Base-by-base conservation (phyloP, 2,329 filamentous ascomycete genomes). In the Aspergillus intermedius region DNA sequence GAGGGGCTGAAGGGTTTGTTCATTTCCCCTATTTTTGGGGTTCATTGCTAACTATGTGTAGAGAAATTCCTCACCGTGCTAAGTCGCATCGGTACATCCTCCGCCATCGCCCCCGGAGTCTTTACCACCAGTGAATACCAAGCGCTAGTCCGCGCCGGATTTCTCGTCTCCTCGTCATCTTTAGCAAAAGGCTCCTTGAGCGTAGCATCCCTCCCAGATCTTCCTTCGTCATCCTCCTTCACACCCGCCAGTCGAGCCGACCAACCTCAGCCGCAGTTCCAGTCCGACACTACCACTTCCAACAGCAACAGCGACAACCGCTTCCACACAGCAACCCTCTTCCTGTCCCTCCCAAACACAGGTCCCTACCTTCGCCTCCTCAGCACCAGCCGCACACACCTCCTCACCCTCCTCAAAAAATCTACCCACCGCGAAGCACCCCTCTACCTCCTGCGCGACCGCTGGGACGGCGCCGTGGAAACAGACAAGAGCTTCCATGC, bases 401-500 rank as follows among this genome's bases (percentile, higher is more conserved):
- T 84, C 2, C 58, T 83, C 3, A 56, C 66, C 12, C 67, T 83
- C 2, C 63, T 84, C 1, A 68, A 65, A 19, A 78, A 78, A 56
- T 75, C 74, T 12, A 73, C 69, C 44, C 76, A 74, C 54, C 71
- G 72, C 37, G 80, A 83, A 60, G 74, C 74, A 1, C 80, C 81
- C 0, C 55, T 79, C 25, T 69, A 73, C 40, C 61, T 80, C 6
- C 65, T 84, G 6, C 72, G 72, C 21, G 81, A 84, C 59, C 76
- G 78, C 17, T 85, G 82, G 82, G 77, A 84, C 51, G 82, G 81
- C n/a, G 80, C 80, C 6, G 68, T 81, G 4, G 71, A 76, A 35
- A 67, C 66, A 4, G 66, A 71, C 13, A 69, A 64, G 45, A 66
- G 66, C 17, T 69, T 73, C 25, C 72, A 72, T 22, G 61, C 69